Conservation (phyloP, 257 asterid species). For the Salvia splendens region DNA sequence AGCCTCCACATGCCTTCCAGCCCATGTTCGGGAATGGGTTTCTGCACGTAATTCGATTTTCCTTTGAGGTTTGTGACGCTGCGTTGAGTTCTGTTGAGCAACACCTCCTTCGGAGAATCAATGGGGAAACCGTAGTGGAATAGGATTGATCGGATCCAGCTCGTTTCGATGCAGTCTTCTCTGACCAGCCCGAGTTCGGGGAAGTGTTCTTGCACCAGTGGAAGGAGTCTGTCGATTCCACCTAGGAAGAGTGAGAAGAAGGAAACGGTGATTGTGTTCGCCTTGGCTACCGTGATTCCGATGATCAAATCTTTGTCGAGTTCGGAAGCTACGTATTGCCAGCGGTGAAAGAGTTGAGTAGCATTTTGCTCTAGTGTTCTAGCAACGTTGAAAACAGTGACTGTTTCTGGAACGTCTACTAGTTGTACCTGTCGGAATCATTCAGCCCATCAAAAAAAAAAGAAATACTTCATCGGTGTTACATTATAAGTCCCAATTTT, state of each 20-base stretch:
- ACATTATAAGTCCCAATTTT: too few relatives aligned
- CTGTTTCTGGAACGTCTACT: not conserved
- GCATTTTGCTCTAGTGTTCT: not conserved
- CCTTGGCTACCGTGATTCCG: not conserved
- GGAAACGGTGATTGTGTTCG: not conserved
- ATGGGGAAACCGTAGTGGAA: not conserved
- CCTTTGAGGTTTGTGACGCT: not conserved
- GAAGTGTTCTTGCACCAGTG: slow-evolving; percentile 6
- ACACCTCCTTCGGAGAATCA: not conserved
- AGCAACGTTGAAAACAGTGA: not conserved
- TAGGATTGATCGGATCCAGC: not conserved
- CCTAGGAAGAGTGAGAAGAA: slow-evolving; percentile 4
- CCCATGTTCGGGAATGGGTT: not conserved
- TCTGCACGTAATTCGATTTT: slow-evolving; percentile 3
- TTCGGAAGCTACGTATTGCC: slow-evolving; percentile 6
- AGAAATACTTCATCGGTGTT: too few relatives aligned
- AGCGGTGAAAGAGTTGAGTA: not conserved
- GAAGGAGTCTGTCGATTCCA: not conserved
- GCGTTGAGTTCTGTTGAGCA: not conserved
- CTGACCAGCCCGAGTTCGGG: not conserved
- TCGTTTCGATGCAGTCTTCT: slow-evolving; percentile 13
- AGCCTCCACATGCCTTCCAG: not conserved
- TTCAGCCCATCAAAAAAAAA: too few relatives aligned
- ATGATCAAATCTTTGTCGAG: slow-evolving; percentile 11
- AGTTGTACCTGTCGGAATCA: not conserved